phyloP scores from a whole-genome alignment of 2,329 filamentous ascomycete genomes.

The Blastomyces parvus region DNA sequence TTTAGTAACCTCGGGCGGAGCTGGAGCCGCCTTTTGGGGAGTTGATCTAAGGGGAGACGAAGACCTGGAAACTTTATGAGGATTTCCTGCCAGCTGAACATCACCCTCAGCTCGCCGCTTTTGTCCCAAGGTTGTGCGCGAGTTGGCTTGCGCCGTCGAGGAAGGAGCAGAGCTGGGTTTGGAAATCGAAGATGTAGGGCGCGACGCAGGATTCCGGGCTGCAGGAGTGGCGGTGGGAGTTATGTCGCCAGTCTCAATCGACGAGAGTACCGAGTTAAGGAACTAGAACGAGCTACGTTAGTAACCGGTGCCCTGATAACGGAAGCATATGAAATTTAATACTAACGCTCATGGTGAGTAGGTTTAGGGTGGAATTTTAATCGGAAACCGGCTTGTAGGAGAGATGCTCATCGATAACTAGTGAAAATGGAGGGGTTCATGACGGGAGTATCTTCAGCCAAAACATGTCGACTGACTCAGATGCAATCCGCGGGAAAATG shows the following conservation, averaged over 20 bases:
- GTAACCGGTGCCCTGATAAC: neutral
- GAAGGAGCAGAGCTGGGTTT: neutral
- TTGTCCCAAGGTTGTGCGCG: neutral
- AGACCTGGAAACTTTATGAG: constrained; percentile 6
- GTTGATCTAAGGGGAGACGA: constrained; percentile 1
- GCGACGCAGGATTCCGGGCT: constrained; percentile 12
- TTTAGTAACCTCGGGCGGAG: neutral
- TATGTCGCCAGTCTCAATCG: constrained; percentile 36
- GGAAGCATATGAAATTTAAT: neutral
- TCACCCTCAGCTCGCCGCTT: constrained; percentile 6
- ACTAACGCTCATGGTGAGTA: constrained; percentile 33
- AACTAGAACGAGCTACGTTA: constrained; percentile 29
- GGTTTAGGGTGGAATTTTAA: neutral
- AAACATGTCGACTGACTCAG: neutral
- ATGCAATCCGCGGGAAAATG: neutral
- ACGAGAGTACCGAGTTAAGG: constrained; percentile 43
- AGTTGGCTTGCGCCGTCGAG: neutral
- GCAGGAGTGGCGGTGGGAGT: constrained; percentile 18
- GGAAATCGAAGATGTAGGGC: constrained; percentile 2
- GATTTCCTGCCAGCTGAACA: neutral
- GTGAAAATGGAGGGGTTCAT: constrained; percentile 2
- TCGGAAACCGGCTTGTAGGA: neutral
- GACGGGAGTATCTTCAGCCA: constrained; percentile 5
- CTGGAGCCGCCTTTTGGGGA: constrained; percentile 4
- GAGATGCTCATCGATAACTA: constrained; percentile 3